Evolutionary conservation across 2,329 filamentous ascomycete genomes (phyloP).

Genomic region (Phyllosticta paracitricarpa): DNA sequence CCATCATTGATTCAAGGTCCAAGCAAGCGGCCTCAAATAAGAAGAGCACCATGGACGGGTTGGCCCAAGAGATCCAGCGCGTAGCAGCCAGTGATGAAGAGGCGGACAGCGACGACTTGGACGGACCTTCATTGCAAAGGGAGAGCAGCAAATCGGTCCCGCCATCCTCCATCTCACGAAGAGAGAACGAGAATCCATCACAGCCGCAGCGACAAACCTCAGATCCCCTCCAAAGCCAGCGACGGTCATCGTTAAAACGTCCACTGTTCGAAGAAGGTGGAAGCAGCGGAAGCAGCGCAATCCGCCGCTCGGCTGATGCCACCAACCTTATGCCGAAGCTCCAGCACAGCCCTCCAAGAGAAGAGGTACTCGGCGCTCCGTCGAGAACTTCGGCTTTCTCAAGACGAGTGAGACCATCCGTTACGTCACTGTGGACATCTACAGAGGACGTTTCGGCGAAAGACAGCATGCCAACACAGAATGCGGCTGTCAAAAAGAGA

Average conservation of each 20-base stretch:
- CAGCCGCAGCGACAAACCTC: neutral
- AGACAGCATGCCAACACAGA: neutral
- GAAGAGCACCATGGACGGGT: neutral
- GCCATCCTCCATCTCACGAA: neutral
- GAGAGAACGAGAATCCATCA: neutral
- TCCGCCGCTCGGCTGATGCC: neutral
- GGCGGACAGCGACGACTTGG: conserved; percentile 17
- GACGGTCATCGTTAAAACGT: neutral
- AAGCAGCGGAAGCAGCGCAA: neutral
- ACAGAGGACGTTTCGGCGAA: neutral
- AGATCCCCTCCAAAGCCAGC: neutral
- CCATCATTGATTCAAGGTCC: neutral
- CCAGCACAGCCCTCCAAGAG: neutral
- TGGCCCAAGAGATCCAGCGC: conserved; percentile 8
- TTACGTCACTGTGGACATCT: neutral
- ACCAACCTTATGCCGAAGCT: neutral
- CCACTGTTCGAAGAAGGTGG: neutral
- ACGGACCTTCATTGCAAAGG: conserved; percentile 7
- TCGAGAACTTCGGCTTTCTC: neutral
- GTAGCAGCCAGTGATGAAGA: neutral
- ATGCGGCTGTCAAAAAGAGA: conserved; percentile 11
- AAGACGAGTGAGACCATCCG: neutral
- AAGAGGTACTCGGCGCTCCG: neutral
- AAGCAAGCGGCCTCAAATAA: neutral
- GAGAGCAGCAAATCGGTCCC: neutral